Conservation (phyloP, 2,329 filamentous ascomycete species). For the Aureobasidium sp. region DNA sequence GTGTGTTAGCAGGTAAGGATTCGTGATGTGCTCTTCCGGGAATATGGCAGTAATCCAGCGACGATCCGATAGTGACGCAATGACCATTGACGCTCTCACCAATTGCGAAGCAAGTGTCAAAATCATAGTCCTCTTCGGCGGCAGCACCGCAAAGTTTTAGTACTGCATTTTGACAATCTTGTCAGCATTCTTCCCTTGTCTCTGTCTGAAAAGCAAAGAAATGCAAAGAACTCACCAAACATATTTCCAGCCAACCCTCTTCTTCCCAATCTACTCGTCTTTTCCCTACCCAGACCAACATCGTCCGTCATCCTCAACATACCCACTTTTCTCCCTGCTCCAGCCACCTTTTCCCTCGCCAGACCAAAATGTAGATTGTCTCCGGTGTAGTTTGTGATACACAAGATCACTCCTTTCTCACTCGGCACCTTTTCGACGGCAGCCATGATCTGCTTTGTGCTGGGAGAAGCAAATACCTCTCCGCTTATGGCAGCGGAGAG, state of each 20-base stretch:
- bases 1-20: constrained; percentile 27
- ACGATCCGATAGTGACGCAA: constrained; percentile 45
- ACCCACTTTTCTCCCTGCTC: constrained; percentile 38
- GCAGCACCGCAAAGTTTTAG: constrained; percentile 42
- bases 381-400: constrained; percentile 45
- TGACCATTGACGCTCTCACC: constrained; percentile 38
- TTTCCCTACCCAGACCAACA: constrained; percentile 41
- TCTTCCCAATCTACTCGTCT: constrained; percentile 43
- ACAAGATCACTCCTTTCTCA: constrained; percentile 40
- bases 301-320: constrained; percentile 45
- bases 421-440: constrained; percentile 40
- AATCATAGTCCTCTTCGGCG: constrained; percentile 37
- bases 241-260: constrained; percentile 46
- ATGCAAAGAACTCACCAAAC: constrained; percentile 25
- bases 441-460: constrained; percentile 44
- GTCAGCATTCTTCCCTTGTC: background rate
- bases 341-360: constrained; percentile 41
- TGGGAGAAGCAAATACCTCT: constrained; percentile 43
- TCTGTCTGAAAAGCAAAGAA: background rate
- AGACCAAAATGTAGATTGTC: constrained; percentile 45
- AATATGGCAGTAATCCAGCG: constrained; percentile 47
- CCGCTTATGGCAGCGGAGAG: constrained; percentile 42
- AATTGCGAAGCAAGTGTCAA: constrained; percentile 39
- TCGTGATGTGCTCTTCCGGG: constrained; percentile 46
- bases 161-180: constrained; percentile 24